phyloP scores from a whole-genome alignment of 225 moss, liverwort and hornwort species.

The Polytrichum formosum region DNA sequence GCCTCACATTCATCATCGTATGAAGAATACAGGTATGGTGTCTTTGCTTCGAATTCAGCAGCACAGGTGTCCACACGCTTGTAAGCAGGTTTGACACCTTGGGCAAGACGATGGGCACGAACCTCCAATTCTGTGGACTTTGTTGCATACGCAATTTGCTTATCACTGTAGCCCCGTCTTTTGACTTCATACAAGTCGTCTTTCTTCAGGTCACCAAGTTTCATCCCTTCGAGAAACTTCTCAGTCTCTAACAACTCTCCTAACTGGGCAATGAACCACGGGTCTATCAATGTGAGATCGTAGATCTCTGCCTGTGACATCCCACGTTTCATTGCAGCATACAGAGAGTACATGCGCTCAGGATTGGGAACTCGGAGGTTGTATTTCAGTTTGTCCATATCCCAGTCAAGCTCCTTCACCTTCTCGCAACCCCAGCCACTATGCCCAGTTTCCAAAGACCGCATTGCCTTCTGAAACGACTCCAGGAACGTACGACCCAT shows the following conservation, averaged over 20 bases:
- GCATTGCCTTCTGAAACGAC: conserved; percentile 94
- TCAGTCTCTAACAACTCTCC: conserved; percentile 79
- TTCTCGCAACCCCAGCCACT: conserved; percentile 96
- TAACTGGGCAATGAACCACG: conserved; percentile 94
- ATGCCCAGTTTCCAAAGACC: conserved; percentile 95
- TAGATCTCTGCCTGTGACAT: conserved; percentile 78
- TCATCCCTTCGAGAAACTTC: conserved; percentile 57
- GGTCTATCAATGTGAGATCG: conserved; percentile 84
- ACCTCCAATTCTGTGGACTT: conserved; percentile 74
- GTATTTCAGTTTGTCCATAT: conserved; percentile 81
- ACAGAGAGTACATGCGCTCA: conserved; percentile 83
- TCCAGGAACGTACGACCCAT: conserved; percentile 94
- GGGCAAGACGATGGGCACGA: conserved; percentile 62
- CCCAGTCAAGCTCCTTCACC: conserved; percentile 83
- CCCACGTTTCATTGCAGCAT: conserved; percentile 91
- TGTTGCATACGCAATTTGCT: conserved; percentile 89
- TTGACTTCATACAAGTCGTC: conserved; percentile 85
- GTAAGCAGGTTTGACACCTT: conserved; percentile 87
- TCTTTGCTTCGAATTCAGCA: conserved; percentile 95
- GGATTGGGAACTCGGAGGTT: conserved; percentile 86
- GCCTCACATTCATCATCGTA: conserved; percentile 93
- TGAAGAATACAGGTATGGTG: conserved; percentile 93
- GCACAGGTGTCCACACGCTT: conserved; percentile 99
- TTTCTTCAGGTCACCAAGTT: conserved; percentile 53
- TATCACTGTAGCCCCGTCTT: conserved; percentile 87